These are phyloP conservation scores for Pyrenula aspistea DNA, from an alignment of 495 filamentous ascomycete species.

Conservation along the genomic window DNA sequence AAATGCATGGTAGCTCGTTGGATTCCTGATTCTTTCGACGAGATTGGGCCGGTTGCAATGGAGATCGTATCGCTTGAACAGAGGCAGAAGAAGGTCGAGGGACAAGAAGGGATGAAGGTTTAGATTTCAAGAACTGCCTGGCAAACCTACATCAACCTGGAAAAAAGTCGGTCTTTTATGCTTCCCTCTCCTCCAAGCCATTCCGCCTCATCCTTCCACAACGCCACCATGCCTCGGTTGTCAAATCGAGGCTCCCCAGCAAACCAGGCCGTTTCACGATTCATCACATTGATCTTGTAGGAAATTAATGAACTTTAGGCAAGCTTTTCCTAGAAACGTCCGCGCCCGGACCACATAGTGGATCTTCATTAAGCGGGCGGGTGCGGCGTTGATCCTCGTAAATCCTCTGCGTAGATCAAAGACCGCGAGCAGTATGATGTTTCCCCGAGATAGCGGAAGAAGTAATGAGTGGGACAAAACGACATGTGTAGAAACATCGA, in stretches of 20 bases:
- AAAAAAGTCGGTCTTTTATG: background rate
- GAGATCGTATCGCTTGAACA: too few relatives aligned
- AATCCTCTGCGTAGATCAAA: background rate
- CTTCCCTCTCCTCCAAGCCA: background rate
- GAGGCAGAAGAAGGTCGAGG: background rate
- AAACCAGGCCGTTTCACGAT: background rate
- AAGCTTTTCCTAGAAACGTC: background rate
- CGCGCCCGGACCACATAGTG: background rate
- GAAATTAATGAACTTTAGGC: background rate
- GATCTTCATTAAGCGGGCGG: background rate
- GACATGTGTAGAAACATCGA: background rate
- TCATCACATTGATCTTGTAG: background rate
- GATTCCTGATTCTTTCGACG: too few relatives aligned
- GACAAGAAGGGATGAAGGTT: too few relatives aligned
- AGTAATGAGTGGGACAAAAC: background rate
- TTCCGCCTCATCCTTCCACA: too few relatives aligned
- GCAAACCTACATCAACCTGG: too few relatives aligned
- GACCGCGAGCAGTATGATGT: background rate
- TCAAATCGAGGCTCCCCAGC: background rate
- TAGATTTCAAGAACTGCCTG: too few relatives aligned
- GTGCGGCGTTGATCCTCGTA: background rate
- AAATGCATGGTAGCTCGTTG: background rate
- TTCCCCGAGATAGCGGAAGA: background rate
- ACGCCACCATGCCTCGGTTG: background rate
- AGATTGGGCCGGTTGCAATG: too few relatives aligned